Percentiles rank a stretch among this genome's conserved stretches.
Evolutionary conservation across 116 monocot species (phyloP).

Genomic region (Cymodocea nodosa): DNA sequence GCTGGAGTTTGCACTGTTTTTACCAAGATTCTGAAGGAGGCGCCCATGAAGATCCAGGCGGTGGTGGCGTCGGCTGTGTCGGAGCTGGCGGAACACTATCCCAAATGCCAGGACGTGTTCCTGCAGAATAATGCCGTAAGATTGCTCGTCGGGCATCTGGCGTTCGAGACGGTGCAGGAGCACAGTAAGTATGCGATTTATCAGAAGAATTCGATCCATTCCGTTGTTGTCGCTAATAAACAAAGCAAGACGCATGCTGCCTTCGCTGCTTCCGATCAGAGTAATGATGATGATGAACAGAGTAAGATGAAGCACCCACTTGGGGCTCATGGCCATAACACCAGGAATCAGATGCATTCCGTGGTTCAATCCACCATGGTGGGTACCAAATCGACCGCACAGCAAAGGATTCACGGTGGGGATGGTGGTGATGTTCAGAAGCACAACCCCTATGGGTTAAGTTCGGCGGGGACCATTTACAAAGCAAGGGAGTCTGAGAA

Average conservation of each 20-base stretch:
- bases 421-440: not conserved
- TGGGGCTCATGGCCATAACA: slow-evolving; percentile 3
- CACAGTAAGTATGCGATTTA: slow-evolving; percentile 78
- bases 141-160: slow-evolving; percentile 77
- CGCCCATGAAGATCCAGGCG: slow-evolving; percentile 79
- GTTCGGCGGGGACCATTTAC: slow-evolving; percentile 24
- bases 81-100: slow-evolving; percentile 59
- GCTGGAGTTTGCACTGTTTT: slow-evolving; percentile 69
- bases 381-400: slow-evolving; percentile 1
- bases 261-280: not conserved
- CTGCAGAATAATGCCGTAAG: slow-evolving; percentile 71
- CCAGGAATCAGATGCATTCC: slow-evolving; percentile 42
- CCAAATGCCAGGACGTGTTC: slow-evolving; percentile 72
- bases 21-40: slow-evolving; percentile 76
- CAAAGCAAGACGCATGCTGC: not conserved
- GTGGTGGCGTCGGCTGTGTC: slow-evolving; percentile 76
- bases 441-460: slow-evolving; percentile 2
- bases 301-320: slow-evolving; percentile 32
- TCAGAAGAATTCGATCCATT: slow-evolving; percentile 64
- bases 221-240: slow-evolving; percentile 34
- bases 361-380: slow-evolving; percentile 41
- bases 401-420: too few relatives aligned
- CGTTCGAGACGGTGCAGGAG: slow-evolving; percentile 95
- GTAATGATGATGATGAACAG: slow-evolving; percentile 5
- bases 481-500: slow-evolving; percentile 78